phyloP scores from a whole-genome alignment of 495 filamentous ascomycete species.

The Penicillium waksmanii region DNA sequence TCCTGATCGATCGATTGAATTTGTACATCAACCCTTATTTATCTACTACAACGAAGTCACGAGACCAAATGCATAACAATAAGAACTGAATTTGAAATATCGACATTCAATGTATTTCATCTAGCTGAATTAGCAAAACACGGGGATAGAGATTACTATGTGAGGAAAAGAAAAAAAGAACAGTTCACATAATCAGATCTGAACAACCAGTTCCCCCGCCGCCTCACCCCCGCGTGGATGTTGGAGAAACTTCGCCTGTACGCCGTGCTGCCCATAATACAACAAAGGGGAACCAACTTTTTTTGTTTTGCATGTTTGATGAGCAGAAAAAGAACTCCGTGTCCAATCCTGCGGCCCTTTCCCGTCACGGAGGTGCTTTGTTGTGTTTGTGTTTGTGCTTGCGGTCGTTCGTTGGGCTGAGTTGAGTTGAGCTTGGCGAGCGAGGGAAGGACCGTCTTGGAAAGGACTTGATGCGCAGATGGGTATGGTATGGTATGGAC shows the following conservation, averaged over 20 bases:
- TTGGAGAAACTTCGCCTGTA: conserved; percentile 43
- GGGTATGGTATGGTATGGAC: conserved; percentile 14
- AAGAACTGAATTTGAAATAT: conserved; percentile 5
- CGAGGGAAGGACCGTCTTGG: conserved; percentile 2
- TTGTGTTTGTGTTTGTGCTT: background rate
- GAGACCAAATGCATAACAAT: background rate
- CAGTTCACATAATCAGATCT: background rate
- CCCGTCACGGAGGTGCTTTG: background rate
- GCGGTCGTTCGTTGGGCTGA: conserved; percentile 1
- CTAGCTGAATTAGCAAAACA: conserved; percentile 20
- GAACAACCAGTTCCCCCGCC: background rate
- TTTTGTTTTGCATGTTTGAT: conserved; percentile 32
- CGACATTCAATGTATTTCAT: conserved; percentile 29
- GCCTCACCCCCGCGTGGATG: conserved; percentile 29
- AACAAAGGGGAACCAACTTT: conserved; percentile 33
- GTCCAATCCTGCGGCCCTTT: conserved; percentile 12
- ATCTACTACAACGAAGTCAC: background rate
- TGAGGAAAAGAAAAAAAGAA: conserved; percentile 13
- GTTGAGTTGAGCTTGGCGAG: too few relatives aligned
- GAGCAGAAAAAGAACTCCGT: conserved; percentile 26
- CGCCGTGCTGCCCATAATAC: conserved; percentile 54
- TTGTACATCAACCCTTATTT: background rate
- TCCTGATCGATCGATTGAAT: background rate
- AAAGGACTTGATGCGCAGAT: conserved; percentile 21
- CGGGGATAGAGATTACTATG: conserved; percentile 27